Evolutionary conservation across 148 eudicot species (phyloP).

Genomic region (Arbutus unedo): DNA sequence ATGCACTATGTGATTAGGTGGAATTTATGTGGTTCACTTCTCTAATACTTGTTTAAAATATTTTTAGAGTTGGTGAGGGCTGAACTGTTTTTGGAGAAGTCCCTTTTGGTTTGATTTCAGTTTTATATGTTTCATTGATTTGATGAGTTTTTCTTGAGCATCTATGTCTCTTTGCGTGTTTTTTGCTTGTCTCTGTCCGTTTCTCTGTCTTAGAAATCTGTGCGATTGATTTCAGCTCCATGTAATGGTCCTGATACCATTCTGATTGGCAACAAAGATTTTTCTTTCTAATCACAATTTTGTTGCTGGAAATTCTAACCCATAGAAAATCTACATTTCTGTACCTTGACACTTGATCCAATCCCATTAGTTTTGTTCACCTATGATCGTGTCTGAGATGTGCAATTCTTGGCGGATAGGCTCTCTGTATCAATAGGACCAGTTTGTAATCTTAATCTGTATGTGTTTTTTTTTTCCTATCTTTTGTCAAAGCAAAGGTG

Average conservation of each 20-base stretch:
- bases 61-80: not conserved
- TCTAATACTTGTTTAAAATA: not conserved
- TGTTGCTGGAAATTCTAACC: not conserved
- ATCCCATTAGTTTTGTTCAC: not conserved
- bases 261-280: not conserved
- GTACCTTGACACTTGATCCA: not conserved
- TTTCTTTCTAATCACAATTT: not conserved
- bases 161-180: slow-evolving; percentile 7
- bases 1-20: not conserved
- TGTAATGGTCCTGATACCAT: not conserved
- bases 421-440: not conserved
- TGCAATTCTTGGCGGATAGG: not conserved
- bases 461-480: too few species aligned
- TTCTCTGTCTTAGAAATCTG: not conserved
- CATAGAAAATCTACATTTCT: not conserved
- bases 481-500: too few species aligned
- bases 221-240: not conserved
- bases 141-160: not conserved
- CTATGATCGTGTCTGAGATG: not conserved
- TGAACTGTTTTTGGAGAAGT: not conserved
- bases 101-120: slow-evolving; percentile 6
- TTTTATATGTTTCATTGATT: too few species aligned
- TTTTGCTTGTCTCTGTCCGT: not conserved
- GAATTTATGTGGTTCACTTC: not conserved
- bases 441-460: not conserved